Percentiles rank a stretch among this genome's conserved stretches.
Evolutionary conservation across 2,329 filamentous ascomycete species (phyloP).

Genomic region (Neonectria coccinea): DNA sequence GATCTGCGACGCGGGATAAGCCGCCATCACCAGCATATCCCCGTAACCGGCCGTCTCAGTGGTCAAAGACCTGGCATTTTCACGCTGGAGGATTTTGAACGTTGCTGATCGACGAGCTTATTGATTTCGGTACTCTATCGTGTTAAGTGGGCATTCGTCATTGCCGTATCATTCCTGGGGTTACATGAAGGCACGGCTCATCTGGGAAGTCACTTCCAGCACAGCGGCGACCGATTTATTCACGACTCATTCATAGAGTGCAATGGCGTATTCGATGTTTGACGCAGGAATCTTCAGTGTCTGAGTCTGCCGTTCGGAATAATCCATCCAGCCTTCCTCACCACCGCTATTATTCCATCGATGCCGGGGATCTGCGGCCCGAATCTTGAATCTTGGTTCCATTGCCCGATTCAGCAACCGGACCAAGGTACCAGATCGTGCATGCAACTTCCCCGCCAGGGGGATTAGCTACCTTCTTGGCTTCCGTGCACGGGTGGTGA

Average conservation of each 20-base stretch:
- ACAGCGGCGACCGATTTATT: not conserved
- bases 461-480: not conserved
- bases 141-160: not conserved
- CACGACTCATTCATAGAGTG: not conserved
- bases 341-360: not conserved
- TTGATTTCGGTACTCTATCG: not conserved
- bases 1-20: conserved; percentile 1
- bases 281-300: not conserved
- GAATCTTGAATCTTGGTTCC: not conserved
- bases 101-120: not conserved
- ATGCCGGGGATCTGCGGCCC: not conserved
- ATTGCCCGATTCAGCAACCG: conserved; percentile 7
- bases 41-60: not conserved
- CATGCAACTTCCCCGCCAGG: not conserved
- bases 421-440: conserved; percentile 9
- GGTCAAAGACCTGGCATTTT: not conserved
- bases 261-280: not conserved
- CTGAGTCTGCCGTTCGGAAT: not conserved
- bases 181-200: not conserved
- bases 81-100: not conserved
- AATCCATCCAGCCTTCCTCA: not conserved
- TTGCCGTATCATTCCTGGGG: not conserved
- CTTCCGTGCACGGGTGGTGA: not conserved
- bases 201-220: not conserved
- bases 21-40: not conserved